Evolutionary conservation across 2,329 filamentous ascomycete genomes (phyloP).

Genomic region (Pezicula neosporulosa): DNA sequence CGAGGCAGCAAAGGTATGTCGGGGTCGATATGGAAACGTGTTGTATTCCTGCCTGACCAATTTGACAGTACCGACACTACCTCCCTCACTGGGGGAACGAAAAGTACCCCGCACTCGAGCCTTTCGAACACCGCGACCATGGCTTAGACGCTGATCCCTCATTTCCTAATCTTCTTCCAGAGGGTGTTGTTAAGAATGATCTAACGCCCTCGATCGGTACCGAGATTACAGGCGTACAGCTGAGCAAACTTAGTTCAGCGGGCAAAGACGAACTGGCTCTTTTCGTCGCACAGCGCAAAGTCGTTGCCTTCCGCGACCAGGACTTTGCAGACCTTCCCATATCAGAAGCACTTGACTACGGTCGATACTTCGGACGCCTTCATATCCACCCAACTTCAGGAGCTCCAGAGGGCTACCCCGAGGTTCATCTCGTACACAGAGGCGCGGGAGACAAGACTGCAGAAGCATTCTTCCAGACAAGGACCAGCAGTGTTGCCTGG

Average conservation of each 20-base stretch:
- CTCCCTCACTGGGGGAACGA: conserved; percentile 66
- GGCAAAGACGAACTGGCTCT: conserved; percentile 76
- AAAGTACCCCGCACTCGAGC: conserved; percentile 61
- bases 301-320: conserved; percentile 74
- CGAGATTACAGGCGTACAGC: conserved; percentile 67
- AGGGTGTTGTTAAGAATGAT: conserved; percentile 49
- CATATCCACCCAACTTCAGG: conserved; percentile 81
- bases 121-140: conserved; percentile 71
- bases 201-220: conserved; percentile 73
- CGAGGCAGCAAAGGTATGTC: conserved; percentile 22
- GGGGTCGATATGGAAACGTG: too few species aligned
- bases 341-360: conserved; percentile 63
- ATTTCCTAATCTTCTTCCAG: conserved; percentile 65
- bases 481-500: conserved; percentile 82
- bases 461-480: conserved; percentile 60
- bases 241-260: conserved; percentile 62
- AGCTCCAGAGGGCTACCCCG: conserved; percentile 67
- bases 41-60: not conserved
- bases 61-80: conserved; percentile 62
- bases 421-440: conserved; percentile 77
- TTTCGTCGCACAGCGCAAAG: conserved; percentile 72
- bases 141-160: conserved; percentile 69
- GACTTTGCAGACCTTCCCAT: conserved; percentile 71
- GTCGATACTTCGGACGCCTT: conserved; percentile 74
- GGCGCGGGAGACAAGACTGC: conserved; percentile 60